Conservation (phyloP, 2,329 filamentous ascomycete genomes). For the Aspergillus sojae region DNA sequence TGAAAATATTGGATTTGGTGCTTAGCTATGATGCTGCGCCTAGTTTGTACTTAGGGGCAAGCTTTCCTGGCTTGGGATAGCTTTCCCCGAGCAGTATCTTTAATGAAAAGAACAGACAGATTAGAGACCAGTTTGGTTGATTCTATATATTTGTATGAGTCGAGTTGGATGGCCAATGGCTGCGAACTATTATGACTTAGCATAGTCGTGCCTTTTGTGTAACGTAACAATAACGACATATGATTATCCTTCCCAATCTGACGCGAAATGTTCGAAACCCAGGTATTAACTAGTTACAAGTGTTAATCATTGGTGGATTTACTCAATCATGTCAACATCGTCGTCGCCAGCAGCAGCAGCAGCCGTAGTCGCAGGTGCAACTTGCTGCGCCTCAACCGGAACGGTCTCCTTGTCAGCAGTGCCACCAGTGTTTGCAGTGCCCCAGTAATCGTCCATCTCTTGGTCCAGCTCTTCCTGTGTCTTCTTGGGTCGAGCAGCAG, state of each 20-base stretch:
- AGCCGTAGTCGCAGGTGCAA: slow-evolving; percentile 35
- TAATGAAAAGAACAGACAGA: not conserved
- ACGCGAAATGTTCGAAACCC: not conserved
- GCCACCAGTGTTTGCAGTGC: slow-evolving; percentile 45
- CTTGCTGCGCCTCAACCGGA: slow-evolving; percentile 26
- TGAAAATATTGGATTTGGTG: not conserved
- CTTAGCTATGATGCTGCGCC: not conserved
- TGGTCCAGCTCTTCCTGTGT: slow-evolving; percentile 90
- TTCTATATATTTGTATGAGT: not conserved
- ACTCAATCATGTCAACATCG: slow-evolving; percentile 74
- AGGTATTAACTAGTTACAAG: slow-evolving; percentile 2
- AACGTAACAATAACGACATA: not conserved
- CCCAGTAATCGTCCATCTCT: slow-evolving; percentile 97
- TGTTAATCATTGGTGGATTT: slow-evolving; percentile 13
- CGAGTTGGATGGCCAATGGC: not conserved
- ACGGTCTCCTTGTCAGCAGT: slow-evolving; percentile 39
- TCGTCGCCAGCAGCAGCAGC: slow-evolving; percentile 48
- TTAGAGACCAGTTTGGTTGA: not conserved
- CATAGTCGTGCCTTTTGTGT: not conserved
- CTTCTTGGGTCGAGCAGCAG: slow-evolving; percentile 69
- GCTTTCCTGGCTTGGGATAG: not conserved
- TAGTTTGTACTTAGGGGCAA: not conserved
- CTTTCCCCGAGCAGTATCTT: not conserved
- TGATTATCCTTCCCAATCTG: not conserved
- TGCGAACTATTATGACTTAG: not conserved